Percentiles rank a stretch among this genome's conserved stretches.
Conservation (phyloP, 441 rosid genomes). For the Populus hybrid region DNA sequence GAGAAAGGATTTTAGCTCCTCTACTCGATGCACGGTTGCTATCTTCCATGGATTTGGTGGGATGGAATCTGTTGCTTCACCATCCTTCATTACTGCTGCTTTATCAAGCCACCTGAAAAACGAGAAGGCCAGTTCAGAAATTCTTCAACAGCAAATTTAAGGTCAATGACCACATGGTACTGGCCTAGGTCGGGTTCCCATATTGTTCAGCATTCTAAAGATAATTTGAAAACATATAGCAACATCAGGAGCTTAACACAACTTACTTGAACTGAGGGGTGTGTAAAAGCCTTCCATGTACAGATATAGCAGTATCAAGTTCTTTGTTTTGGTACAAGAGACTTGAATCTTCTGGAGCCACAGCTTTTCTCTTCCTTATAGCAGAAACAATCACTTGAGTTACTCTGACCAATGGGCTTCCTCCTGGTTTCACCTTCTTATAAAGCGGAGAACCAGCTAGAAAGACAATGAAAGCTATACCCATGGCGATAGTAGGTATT, state of each 20-base stretch:
- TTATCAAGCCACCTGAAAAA: conserved; percentile 54
- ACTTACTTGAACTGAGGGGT: conserved; percentile 56
- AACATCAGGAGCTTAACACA: neutral
- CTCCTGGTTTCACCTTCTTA: conserved; percentile 50
- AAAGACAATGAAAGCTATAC: conserved; percentile 37
- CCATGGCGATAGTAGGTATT: conserved; percentile 58
- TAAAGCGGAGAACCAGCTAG: conserved; percentile 42
- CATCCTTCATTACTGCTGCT: conserved; percentile 46
- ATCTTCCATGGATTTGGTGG: conserved; percentile 49
- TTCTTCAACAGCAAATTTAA: neutral
- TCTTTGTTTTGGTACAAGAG: conserved; percentile 41
- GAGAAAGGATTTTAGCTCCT: conserved; percentile 54
- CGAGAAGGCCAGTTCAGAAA: neutral
- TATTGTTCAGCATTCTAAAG: neutral
- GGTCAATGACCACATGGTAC: neutral
- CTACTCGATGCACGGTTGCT: conserved; percentile 56
- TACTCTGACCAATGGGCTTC: conserved; percentile 53
- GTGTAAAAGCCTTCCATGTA: conserved; percentile 51
- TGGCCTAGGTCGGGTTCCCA: neutral
- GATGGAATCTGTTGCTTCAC: conserved; percentile 21
- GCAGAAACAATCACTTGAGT: conserved; percentile 56
- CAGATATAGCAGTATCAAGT: conserved; percentile 49
- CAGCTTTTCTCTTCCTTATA: conserved; percentile 45
- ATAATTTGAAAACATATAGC: too few species aligned
- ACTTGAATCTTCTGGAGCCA: conserved; percentile 25